These are phyloP conservation scores for Phyllostachys edulis DNA, from an alignment of 176 grass and related monocot species.

Conservation along the genomic window DNA sequence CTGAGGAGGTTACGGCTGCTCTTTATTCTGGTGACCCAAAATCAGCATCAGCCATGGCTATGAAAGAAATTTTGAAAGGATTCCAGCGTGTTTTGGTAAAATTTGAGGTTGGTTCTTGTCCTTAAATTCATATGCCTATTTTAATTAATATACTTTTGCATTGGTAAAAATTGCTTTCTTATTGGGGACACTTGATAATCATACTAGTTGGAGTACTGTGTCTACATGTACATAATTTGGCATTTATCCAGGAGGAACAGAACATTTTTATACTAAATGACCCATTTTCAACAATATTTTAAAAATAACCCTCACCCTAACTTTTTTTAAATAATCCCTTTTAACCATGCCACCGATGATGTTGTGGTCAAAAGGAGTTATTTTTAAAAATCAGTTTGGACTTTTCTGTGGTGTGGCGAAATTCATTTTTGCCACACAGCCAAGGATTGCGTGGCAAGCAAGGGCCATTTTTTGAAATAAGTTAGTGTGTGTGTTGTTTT, in stretches of 20 bases:
- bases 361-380: too few species aligned
- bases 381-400: too few species aligned
- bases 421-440: too few species aligned
- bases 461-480: too few species aligned
- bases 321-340: too few species aligned
- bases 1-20: slow-evolving; percentile 59
- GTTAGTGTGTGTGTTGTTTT: too few species aligned
- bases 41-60: slow-evolving; percentile 26
- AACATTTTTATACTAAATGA: too few species aligned
- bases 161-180: slow-evolving; percentile 4
- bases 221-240: not conserved
- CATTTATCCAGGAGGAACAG: not conserved
- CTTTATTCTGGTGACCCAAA: slow-evolving; percentile 51
- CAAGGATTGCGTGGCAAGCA: too few species aligned
- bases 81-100: slow-evolving; percentile 63
- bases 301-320: too few species aligned
- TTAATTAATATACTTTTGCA: not conserved
- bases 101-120: slow-evolving; percentile 67
- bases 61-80: slow-evolving; percentile 53
- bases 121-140: not conserved
- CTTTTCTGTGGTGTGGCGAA: too few species aligned
- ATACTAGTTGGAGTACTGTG: not conserved
- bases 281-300: too few species aligned
- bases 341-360: too few species aligned
- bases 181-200: not conserved